Conservation (phyloP, 176 grass and related monocot genomes). For the Zea luxurians region DNA sequence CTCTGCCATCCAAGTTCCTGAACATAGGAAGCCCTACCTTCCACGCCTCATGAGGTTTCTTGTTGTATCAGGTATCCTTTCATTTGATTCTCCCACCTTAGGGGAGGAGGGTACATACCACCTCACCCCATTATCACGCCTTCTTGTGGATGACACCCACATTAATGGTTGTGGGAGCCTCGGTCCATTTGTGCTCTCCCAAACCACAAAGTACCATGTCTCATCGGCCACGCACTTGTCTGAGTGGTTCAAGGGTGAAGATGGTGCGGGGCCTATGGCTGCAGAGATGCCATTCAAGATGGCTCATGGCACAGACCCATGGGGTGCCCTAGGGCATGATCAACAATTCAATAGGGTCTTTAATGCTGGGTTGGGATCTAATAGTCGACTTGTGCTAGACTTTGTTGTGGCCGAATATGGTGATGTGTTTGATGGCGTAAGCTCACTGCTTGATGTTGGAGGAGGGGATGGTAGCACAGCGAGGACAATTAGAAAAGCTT, state of each 20-base stretch:
- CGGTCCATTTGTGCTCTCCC: constrained; percentile 9
- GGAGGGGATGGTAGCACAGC: constrained; percentile 39
- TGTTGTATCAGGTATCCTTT: constrained; percentile 4
- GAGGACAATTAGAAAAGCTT: constrained; percentile 36
- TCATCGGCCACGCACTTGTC: not conserved
- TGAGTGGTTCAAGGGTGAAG: constrained; percentile 42
- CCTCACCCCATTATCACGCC: constrained; percentile 33
- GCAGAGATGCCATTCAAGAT: constrained; percentile 22
- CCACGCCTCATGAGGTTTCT: constrained; percentile 42
- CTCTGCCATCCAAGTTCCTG: constrained; percentile 7
- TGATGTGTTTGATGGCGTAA: constrained; percentile 37
- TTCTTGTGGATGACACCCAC: constrained; percentile 12
- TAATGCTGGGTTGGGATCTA: constrained; percentile 33
- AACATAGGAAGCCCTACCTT: constrained; percentile 15
- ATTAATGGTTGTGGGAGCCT: not conserved
- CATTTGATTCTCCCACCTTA: not conserved
- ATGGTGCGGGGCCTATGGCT: not conserved
- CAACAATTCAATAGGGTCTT: constrained; percentile 25
- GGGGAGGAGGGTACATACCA: not conserved
- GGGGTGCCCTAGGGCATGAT: not conserved
- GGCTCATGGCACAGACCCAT: constrained; percentile 17
- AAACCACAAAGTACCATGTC: not conserved
- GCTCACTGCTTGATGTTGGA: constrained; percentile 48
- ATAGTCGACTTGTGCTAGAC: constrained; percentile 1
- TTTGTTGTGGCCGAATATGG: not conserved